These are phyloP conservation scores for Eremochloa ophiuroides DNA, from an alignment of 176 grass and related monocot genomes.

Conservation along the genomic window DNA sequence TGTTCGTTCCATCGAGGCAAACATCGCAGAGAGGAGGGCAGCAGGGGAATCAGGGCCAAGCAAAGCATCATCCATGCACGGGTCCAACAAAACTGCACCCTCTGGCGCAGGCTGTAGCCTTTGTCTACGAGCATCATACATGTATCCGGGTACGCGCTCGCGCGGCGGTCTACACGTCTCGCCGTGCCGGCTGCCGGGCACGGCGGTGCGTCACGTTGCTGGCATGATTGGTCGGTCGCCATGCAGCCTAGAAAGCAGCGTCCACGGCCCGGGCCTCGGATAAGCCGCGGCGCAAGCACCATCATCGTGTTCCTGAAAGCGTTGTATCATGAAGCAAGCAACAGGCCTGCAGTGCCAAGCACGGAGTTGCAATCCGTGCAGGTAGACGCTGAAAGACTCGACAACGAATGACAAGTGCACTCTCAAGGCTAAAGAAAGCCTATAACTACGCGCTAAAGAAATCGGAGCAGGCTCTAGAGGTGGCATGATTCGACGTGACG, in stretches of 20 bases:
- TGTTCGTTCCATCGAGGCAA: constrained; percentile 21
- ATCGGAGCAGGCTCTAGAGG: neutral
- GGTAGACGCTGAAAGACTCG: neutral
- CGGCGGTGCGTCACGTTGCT: neutral
- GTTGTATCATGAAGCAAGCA: neutral
- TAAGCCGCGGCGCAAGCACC: constrained; percentile 1
- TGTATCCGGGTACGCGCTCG: neutral
- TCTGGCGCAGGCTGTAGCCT: neutral
- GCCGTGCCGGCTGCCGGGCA: neutral
- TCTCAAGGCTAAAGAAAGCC: neutral
- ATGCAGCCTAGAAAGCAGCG: constrained; percentile 25
- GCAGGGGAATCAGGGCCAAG: too few relatives aligned
- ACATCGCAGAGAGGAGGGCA: neutral
- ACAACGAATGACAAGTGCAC: neutral
- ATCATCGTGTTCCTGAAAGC: constrained; percentile 45
- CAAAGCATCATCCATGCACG: too few relatives aligned
- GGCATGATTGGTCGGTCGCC: constrained; percentile 19
- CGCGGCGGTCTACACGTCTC: neutral
- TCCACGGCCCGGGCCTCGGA: neutral
- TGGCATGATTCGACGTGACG: constrained; percentile 12
- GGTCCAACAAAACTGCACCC: neutral
- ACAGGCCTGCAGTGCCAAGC: neutral
- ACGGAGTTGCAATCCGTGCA: neutral
- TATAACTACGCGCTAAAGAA: neutral
- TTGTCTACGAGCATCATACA: neutral